Base-by-base conservation (phyloP, 129 eudicot species). In the Centaurea solstitialis region DNA sequence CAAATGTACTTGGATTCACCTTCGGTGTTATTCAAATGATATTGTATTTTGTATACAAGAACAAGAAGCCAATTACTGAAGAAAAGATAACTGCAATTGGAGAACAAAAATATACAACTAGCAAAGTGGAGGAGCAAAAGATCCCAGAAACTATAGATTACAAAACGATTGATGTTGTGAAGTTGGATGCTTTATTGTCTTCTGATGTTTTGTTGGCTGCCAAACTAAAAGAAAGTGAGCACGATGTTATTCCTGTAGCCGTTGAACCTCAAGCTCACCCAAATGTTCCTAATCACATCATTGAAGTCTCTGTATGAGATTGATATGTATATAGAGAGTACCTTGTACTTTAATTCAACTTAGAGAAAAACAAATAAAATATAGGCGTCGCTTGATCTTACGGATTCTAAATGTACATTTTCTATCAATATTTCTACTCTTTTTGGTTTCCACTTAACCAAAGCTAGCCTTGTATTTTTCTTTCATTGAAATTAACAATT, bases 11-110 rank as follows among this genome's bases (percentile, higher is more conserved):
- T 59, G 95, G 95, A 6, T 91, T 91, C 82, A 77, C 69, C 71
- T 88, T 91, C 20, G 92, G 95, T 7, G 47, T 91, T 5, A 30
- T 90, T 39, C 94, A 90, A 62, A 90, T 90, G 90, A 84, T 90
- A 40, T 81, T 90, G 5, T 90, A 89, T 70, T 81, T 75, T 20
- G 67, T 83, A 23, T 87, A 87, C 87, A 85, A 88, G 37, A 81
- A 89, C 38, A 40, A 86, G 13, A 86, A 83, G 78, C 85, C 81
- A 82, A 33, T 72, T 20, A 35, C 15, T 65, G 4, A 70, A 6
- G 79, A 89, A n/a, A 75, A 68, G 9, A 23, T 75, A 5, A 8
- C 7, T 0, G 76, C 68, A 26, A 45, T 47, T 33, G 77, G 87
- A 37, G 79, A 80, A 9, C 72, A 86, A 40, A 80, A 71, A 9